Conservation (phyloP, 345 rosid species). For the Arabis hirsuta region DNA sequence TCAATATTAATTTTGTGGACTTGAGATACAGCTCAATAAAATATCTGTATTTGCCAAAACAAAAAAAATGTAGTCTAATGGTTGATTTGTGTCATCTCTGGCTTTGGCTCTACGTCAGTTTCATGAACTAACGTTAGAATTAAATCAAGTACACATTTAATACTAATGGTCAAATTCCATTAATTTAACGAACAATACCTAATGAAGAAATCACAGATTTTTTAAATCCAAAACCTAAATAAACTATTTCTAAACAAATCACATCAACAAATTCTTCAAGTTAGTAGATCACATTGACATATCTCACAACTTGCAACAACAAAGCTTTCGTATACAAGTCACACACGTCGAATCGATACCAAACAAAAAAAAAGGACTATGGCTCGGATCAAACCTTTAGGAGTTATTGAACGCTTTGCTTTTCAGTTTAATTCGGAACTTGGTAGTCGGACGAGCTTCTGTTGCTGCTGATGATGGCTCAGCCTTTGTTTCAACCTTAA, state of each 20-base stretch:
- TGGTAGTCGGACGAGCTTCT: conserved; percentile 61
- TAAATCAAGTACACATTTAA: not conserved
- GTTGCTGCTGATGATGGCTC: conserved; percentile 55
- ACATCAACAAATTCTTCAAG: not conserved
- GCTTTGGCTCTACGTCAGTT: conserved; percentile 29
- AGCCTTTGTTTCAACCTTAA: conserved; percentile 51
- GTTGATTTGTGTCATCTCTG: too few relatives aligned
- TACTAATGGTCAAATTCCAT: not conserved
- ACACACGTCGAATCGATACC: conserved; percentile 7
- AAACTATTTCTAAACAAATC: not conserved
- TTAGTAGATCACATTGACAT: conserved; percentile 14
- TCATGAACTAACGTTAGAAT: conserved; percentile 8
- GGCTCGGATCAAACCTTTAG: conserved; percentile 11
- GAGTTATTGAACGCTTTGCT: conserved; percentile 56
- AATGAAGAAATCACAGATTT: too few relatives aligned
- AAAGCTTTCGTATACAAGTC: not conserved
- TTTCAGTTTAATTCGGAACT: conserved; percentile 74
- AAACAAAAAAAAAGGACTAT: not conserved
- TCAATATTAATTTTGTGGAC: conserved; percentile 7
- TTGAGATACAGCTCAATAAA: not conserved
- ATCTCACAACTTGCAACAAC: not conserved
- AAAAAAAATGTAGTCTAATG: too few relatives aligned
- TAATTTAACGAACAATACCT: too few relatives aligned
- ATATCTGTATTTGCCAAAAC: not conserved
- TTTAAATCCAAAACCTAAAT: too few relatives aligned